These are phyloP conservation scores for Leishmania amazonensis DNA, from an alignment of 208 protist genomes.

Conservation along the genomic window DNA sequence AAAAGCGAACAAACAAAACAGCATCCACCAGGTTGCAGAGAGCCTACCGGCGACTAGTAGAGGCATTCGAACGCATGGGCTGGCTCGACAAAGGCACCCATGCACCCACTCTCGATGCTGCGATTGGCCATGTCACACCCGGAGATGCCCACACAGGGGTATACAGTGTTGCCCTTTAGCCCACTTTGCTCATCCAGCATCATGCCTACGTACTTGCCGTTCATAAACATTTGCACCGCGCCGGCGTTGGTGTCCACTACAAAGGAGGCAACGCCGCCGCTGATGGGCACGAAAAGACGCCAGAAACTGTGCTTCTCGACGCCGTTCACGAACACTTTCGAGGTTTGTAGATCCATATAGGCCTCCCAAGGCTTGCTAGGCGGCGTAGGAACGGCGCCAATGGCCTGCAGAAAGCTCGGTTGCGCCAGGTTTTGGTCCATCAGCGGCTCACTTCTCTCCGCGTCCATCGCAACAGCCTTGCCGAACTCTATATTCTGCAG, in stretches of 20 bases:
- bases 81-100: slow-evolving; percentile 49
- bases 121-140: slow-evolving; percentile 74
- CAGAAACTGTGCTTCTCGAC: slow-evolving; percentile 69
- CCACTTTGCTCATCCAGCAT: slow-evolving; percentile 53
- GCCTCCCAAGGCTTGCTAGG: slow-evolving; percentile 34
- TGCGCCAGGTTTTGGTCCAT: slow-evolving; percentile 10
- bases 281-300: slow-evolving; percentile 65
- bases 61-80: slow-evolving; percentile 40
- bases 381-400: slow-evolving; percentile 32
- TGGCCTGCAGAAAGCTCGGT: slow-evolving; percentile 45
- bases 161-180: slow-evolving; percentile 69
- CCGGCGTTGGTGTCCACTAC: slow-evolving; percentile 85
- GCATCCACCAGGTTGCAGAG: not conserved
- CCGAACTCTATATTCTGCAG: slow-evolving; percentile 46
- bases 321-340: slow-evolving; percentile 68
- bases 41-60: slow-evolving; percentile 30
- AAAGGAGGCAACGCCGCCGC: slow-evolving; percentile 72
- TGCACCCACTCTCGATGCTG: slow-evolving; percentile 58
- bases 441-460: slow-evolving; percentile 14
- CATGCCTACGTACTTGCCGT: slow-evolving; percentile 75
- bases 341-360: slow-evolving; percentile 75
- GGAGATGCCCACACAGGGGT: slow-evolving; percentile 69
- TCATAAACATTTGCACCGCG: slow-evolving; percentile 80
- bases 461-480: not conserved
- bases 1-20: not conserved